Conservation (phyloP, 164 flowering plant genomes). For the Amborella trichopoda region DNA sequence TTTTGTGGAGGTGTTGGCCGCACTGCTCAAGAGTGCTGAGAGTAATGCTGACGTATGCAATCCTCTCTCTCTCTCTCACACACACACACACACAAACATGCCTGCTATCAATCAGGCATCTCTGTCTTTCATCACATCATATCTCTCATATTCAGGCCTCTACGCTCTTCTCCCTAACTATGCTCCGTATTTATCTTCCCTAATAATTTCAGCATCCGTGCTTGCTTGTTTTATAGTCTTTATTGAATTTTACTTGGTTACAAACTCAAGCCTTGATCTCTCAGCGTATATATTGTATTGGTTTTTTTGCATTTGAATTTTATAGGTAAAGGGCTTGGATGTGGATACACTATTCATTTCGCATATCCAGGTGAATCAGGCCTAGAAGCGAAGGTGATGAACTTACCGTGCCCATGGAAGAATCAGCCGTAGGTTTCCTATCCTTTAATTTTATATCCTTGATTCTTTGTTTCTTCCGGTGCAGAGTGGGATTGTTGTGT, state of each 20-base stretch:
- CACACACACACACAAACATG: no score
- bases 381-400: constrained; percentile 75
- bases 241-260: no score
- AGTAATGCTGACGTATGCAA: constrained; percentile 83
- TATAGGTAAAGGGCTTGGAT: constrained; percentile 76
- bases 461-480: background rate
- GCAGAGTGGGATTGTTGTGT: background rate
- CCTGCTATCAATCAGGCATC: no score
- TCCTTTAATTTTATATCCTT: background rate
- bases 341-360: constrained; percentile 63
- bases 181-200: no score
- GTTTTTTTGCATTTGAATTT: background rate
- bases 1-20: constrained; percentile 95
- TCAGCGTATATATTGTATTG: background rate
- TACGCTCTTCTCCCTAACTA: no score
- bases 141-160: no score
- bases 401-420: constrained; percentile 93
- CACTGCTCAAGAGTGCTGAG: constrained; percentile 95
- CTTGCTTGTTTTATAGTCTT: background rate
- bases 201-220: no score
- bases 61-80: no score
- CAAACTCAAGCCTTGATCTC: no score
- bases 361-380: constrained; percentile 86
- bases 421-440: constrained; percentile 53
- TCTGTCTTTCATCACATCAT: no score